phyloP scores from a whole-genome alignment of 2,329 filamentous ascomycete species.

The Exophiala aquamarina region DNA sequence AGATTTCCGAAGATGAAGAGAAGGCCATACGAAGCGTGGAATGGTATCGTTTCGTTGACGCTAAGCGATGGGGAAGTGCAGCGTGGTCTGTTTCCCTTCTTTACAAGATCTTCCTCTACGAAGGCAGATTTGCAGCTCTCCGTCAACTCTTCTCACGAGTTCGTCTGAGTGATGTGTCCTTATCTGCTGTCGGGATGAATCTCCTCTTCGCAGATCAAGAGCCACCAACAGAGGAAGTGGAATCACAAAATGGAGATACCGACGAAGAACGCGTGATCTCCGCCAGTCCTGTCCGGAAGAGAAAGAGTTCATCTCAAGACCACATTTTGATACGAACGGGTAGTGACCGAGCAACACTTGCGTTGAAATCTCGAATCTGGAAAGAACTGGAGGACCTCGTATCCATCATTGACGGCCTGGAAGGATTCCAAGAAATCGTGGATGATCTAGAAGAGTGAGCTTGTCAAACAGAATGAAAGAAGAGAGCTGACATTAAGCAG shows the following conservation, averaged over 20 bases:
- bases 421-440: constrained; percentile 62
- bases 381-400: constrained; percentile 69
- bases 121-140: constrained; percentile 54
- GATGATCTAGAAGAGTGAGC: constrained; percentile 45
- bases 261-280: constrained; percentile 30
- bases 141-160: constrained; percentile 53
- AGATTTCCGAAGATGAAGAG: constrained; percentile 61
- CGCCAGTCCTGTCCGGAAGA: constrained; percentile 29
- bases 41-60: constrained; percentile 77
- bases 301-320: constrained; percentile 26
- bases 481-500: constrained; percentile 20
- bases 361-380: constrained; percentile 60
- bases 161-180: constrained; percentile 48
- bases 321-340: constrained; percentile 38
- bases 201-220: constrained; percentile 26
- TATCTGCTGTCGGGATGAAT: constrained; percentile 41
- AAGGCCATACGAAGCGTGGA: constrained; percentile 77
- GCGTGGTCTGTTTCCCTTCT: constrained; percentile 68
- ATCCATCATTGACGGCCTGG: constrained; percentile 65
- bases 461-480: neutral
- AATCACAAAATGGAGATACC: constrained; percentile 22
- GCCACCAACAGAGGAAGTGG: constrained; percentile 28
- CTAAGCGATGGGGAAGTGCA: constrained; percentile 65
- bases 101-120: constrained; percentile 84
- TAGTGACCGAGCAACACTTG: constrained; percentile 43